phyloP scores from a whole-genome alignment of 257 asterid species.

The Solanum peruvianum region DNA sequence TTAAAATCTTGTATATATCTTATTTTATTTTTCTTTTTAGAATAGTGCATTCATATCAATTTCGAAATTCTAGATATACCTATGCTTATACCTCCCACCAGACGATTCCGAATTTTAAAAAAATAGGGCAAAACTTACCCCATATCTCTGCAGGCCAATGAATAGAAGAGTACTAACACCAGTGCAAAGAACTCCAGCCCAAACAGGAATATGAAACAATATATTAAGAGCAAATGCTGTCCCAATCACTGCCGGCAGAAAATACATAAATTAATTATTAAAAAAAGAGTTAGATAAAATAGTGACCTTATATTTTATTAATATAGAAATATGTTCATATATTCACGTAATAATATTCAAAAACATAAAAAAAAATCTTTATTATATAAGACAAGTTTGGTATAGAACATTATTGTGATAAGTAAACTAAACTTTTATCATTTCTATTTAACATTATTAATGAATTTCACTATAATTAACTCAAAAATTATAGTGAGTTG shows the following conservation, averaged over 20 bases:
- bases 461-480: no score
- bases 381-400: not conserved
- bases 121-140: constrained; percentile 22
- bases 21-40: no score
- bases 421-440: not conserved
- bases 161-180: constrained; percentile 76
- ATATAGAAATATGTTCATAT: not conserved
- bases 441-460: not conserved
- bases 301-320: not conserved
- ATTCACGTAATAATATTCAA: not conserved
- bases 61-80: no score
- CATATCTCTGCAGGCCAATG: constrained; percentile 70
- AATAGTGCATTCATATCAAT: no score
- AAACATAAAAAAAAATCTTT: not conserved
- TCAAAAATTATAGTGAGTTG: no score
- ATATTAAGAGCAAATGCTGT: constrained; percentile 89
- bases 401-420: not conserved
- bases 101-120: no score
- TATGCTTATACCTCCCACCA: no score
- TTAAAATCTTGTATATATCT: no score
- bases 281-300: not conserved
- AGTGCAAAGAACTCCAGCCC: constrained; percentile 86
- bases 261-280: not conserved
- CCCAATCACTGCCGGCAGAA: constrained; percentile 54
- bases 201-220: constrained; percentile 64